Percentiles rank a stretch among this genome's conserved stretches.
Conservation (phyloP, 768 basidiomycete species). For the Podaxis sp. region DNA sequence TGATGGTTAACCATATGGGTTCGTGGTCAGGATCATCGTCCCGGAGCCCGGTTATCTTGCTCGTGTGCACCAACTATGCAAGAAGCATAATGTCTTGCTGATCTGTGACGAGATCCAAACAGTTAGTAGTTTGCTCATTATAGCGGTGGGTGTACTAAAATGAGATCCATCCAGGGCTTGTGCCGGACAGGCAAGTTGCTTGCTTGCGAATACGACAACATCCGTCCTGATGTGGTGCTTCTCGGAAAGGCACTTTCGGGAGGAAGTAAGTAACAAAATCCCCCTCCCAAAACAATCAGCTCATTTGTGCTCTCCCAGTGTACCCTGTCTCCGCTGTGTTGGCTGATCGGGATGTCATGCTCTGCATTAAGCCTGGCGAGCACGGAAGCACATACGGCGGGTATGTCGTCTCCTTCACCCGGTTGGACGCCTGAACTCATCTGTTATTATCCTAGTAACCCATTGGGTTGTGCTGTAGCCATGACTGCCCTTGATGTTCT, state of each 20-base stretch:
- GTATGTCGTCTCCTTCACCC: conserved; percentile 39
- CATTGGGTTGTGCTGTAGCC: conserved; percentile 94
- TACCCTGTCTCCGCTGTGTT: conserved; percentile 97
- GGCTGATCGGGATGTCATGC: conserved; percentile 89
- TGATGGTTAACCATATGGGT: conserved; percentile 4
- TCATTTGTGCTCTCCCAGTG: conserved; percentile 42
- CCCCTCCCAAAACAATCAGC: neutral
- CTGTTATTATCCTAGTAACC: conserved; percentile 57
- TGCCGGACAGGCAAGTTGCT: conserved; percentile 95
- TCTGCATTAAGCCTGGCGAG: conserved; percentile 92
- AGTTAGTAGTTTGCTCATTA: conserved; percentile 37
- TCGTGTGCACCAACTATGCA: conserved; percentile 79
- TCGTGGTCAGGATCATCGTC: conserved; percentile 73
- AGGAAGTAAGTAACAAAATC: conserved; percentile 60
- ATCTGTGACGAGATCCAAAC: conserved; percentile 99
- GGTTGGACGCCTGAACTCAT: neutral
- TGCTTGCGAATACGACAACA: conserved; percentile 81
- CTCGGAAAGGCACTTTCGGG: conserved; percentile 97
- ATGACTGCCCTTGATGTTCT: conserved; percentile 93
- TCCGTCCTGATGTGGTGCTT: conserved; percentile 89
- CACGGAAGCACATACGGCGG: conserved; percentile 97
- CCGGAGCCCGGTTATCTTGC: conserved; percentile 86
- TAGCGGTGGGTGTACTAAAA: neutral
- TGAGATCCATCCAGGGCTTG: conserved; percentile 56
- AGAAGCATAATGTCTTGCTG: conserved; percentile 89